phyloP scores from a whole-genome alignment of 1,139 yeast species.

The Sugiyamaella sp. region DNA sequence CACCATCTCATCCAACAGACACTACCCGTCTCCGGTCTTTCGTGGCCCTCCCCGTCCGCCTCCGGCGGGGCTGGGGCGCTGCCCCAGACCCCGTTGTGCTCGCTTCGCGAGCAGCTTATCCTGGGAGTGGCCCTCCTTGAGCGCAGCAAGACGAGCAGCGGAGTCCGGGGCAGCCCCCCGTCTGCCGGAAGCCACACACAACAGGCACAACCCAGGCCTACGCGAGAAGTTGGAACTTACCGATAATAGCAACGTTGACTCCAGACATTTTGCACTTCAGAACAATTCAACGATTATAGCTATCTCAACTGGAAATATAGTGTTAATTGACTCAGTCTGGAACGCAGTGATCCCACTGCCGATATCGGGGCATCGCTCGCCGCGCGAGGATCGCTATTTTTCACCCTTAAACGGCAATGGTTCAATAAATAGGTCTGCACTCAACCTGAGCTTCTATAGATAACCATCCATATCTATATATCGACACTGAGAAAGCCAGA shows the following conservation, averaged over 20 bases:
- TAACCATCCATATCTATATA: too few species aligned
- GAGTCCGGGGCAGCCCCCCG: too few species aligned
- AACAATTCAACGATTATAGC: background rate
- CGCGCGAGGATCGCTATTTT: background rate
- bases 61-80: too few species aligned
- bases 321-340: background rate
- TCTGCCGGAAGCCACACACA: too few species aligned
- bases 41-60: too few species aligned
- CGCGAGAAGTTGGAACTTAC: slow-evolving; percentile 42
- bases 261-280: slow-evolving; percentile 27
- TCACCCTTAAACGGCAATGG: background rate
- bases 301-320: background rate
- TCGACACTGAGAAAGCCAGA: too few species aligned
- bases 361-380: background rate
- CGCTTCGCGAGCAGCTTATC: too few species aligned
- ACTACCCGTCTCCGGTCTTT: too few species aligned
- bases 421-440: background rate
- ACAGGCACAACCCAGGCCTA: background rate
- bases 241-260: slow-evolving; percentile 80
- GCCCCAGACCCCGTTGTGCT: too few species aligned
- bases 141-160: too few species aligned
- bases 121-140: too few species aligned
- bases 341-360: background rate
- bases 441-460: background rate
- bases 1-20: too few species aligned